Percentiles rank a stretch among this genome's conserved stretches.
Evolutionary conservation across 176 grass and related monocot genomes (phyloP).

Genomic region (Eleusine coracana): DNA sequence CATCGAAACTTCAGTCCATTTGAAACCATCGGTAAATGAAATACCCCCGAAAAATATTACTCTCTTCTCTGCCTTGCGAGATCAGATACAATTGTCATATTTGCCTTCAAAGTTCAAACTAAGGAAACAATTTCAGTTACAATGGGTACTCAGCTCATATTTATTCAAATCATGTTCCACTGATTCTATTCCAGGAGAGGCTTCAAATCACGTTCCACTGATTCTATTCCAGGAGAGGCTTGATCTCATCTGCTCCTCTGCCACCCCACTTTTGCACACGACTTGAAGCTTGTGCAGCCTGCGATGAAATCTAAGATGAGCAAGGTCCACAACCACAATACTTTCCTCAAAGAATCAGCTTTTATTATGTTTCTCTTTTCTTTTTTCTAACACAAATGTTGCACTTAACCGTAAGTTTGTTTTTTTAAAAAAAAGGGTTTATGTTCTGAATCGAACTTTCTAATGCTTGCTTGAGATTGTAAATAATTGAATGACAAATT

Average conservation of each 20-base stretch:
- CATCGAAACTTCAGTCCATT: too few relatives aligned
- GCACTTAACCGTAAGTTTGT: too few relatives aligned
- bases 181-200: constrained; percentile 35
- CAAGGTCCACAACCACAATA: background rate
- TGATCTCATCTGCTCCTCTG: background rate
- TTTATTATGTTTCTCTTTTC: background rate
- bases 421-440: too few relatives aligned
- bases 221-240: constrained; percentile 34
- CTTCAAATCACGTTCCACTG: background rate
- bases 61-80: too few relatives aligned
- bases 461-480: too few relatives aligned
- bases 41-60: too few relatives aligned
- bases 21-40: too few relatives aligned
- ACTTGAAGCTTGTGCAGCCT: constrained; percentile 47
- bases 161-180: background rate
- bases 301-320: background rate
- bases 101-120: too few relatives aligned
- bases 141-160: background rate
- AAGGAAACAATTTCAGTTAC: background rate
- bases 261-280: constrained; percentile 50
- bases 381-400: too few relatives aligned
- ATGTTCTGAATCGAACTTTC: too few relatives aligned
- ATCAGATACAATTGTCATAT: too few relatives aligned
- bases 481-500: too few relatives aligned
- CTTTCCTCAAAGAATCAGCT: background rate